Evolutionary conservation across 2,329 filamentous ascomycete species (phyloP), one percentile per base, ranked within the genome.

Genomic region (Sarocladium strictum): DNA sequence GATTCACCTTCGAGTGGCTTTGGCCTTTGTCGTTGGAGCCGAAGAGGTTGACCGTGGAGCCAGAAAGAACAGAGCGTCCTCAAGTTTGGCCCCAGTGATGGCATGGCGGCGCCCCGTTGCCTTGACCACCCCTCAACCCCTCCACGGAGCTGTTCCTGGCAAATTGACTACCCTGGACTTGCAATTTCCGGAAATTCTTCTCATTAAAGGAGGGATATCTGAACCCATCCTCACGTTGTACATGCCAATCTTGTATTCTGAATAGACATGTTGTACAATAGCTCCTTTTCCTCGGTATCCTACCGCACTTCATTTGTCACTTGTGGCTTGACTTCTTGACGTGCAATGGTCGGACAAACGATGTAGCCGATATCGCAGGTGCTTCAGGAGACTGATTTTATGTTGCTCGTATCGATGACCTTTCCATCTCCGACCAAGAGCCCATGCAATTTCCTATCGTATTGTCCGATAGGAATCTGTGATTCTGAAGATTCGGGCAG

Each of bases 381-480:
- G 21, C 6, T 32, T 29, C 43, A 32, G 27, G 15, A 19, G 27
- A 9, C n/a, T 32, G 14, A 12, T 21, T 14, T 10, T 40, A 12
- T 33, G 9, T 26, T 29, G 14, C 14, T 35, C 5, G 50, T 40
- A 29, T 53, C 50, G 10, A 53, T 76, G 61, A 86, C 74, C 61
- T 79, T 73, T 59, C 89, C 89, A 70, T 86, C 78, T 50, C 89
- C 89, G 52, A 89, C 74, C 57, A 92, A 76, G 60, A 95, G 72
- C 58, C 88, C 87, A 74, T 97, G 86, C 58, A 97, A 80, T 60
- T 79, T 81, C 76, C 86, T 87, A 74, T 97, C 93, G 68, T 87
- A 83, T 57, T 81, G 76, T 61, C 85, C 84, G 66, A 87, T 86
- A 49, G 90, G 90, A 57, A 97, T 80, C 57, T 80, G 75, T 63